phyloP scores from a whole-genome alignment of 2,329 filamentous ascomycete species.

The Microdochium bolleyi region DNA sequence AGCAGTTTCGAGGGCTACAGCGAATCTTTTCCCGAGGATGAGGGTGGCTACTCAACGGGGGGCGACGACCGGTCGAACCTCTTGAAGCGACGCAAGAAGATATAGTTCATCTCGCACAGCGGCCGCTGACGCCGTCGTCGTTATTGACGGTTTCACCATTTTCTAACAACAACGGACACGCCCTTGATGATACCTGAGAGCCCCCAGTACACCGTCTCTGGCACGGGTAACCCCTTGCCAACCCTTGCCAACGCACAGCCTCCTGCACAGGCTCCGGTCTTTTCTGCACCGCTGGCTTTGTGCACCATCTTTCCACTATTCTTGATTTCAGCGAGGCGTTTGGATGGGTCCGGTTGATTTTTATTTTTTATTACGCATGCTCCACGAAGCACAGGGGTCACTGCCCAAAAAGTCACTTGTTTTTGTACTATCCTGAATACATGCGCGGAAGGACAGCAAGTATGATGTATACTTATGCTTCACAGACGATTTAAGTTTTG shows the following conservation, averaged over 20 bases:
- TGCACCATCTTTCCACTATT: not conserved
- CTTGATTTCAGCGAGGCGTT: conserved; percentile 1
- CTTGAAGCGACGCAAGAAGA: conserved; percentile 60
- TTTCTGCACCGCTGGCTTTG: not conserved
- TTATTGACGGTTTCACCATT: too few relatives aligned
- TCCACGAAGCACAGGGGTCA: not conserved
- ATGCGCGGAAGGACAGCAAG: not conserved
- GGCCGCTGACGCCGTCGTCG: conserved; percentile 6
- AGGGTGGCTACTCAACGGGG: conserved; percentile 61
- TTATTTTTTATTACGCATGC: not conserved
- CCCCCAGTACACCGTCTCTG: too few relatives aligned
- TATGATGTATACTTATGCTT: not conserved
- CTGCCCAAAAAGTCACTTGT: not conserved
- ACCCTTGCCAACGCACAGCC: too few relatives aligned
- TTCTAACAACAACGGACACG: too few relatives aligned
- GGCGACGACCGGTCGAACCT: conserved; percentile 51
- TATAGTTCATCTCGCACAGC: conserved; percentile 23
- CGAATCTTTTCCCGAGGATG: conserved; percentile 40
- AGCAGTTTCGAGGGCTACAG: conserved; percentile 64
- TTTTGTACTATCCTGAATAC: not conserved
- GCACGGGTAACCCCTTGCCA: too few relatives aligned
- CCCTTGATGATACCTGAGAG: too few relatives aligned
- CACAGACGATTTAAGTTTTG: not conserved
- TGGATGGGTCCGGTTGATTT: not conserved
- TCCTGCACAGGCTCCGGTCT: not conserved